phyloP scores from a whole-genome alignment of 2,329 filamentous ascomycete genomes.

The Metarhizium humberi region DNA sequence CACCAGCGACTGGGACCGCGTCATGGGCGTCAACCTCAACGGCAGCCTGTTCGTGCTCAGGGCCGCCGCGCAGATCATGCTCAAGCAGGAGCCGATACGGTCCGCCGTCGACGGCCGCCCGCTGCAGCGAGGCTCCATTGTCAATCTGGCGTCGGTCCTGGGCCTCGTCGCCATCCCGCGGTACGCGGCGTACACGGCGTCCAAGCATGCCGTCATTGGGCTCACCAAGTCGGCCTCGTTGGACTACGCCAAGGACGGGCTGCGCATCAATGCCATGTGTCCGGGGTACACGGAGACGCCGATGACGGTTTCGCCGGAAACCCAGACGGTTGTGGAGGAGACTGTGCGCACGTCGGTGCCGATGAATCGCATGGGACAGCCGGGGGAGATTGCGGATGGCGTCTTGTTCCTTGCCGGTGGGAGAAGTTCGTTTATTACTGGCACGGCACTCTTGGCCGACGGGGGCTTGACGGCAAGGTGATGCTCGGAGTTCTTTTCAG shows the following conservation, averaged over 20 bases:
- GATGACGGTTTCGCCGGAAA: slow-evolving; percentile 16
- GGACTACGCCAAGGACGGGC: slow-evolving; percentile 38
- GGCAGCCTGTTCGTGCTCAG: slow-evolving; percentile 32
- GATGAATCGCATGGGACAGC: slow-evolving; percentile 33
- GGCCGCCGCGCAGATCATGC: slow-evolving; percentile 31
- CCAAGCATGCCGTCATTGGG: slow-evolving; percentile 45
- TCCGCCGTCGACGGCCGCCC: slow-evolving; percentile 21
- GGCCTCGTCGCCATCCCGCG: slow-evolving; percentile 32
- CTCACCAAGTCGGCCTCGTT: slow-evolving; percentile 45
- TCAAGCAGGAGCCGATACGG: slow-evolving; percentile 29
- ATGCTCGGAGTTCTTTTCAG: neutral
- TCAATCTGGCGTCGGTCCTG: slow-evolving; percentile 45
- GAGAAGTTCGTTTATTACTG: slow-evolving; percentile 44
- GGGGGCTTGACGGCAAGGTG: slow-evolving; percentile 26
- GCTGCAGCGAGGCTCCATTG: slow-evolving; percentile 34
- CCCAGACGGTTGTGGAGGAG: neutral
- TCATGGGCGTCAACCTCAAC: slow-evolving; percentile 32
- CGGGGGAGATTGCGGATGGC: slow-evolving; percentile 45
- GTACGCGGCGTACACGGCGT: slow-evolving; percentile 35
- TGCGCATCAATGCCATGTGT: slow-evolving; percentile 53
- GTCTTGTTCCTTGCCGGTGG: slow-evolving; percentile 41
- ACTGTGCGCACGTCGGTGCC: slow-evolving; percentile 26
- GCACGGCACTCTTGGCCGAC: slow-evolving; percentile 36
- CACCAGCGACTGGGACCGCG: slow-evolving; percentile 28
- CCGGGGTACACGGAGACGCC: slow-evolving; percentile 40